Evolutionary conservation across 1,284 basidiomycete genomes (phyloP), one percentile per base, ranked within the genome.

Genomic region (Fomes fomentarius): DNA sequence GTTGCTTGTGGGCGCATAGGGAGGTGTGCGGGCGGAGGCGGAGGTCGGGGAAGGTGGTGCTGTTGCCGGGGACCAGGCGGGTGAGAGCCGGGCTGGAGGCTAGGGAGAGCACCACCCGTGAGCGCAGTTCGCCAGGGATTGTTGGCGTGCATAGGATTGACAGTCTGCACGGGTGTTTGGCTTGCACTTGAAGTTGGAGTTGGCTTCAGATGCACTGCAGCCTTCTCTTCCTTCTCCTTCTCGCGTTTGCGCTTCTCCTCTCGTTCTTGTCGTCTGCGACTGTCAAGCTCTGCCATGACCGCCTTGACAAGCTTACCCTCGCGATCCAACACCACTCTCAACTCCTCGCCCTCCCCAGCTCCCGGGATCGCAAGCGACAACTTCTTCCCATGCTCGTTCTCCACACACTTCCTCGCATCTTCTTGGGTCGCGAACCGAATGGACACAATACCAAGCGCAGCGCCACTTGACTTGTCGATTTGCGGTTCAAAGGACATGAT

Each of bases 401-500:
- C 81, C 51, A 80, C 79, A 69, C 85, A 93, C 61, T 71, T 77
- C 69, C 71, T 80, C 50, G 87, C 88, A 52, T 87, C 84, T 17
- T 84, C 83, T 55, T 83, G 80, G 0, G 75, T 72, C 8, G 66
- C 70, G 68, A 82, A 98, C 58, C 82, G 85, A 63, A 98, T 80
- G 67, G 84, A 86, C 47, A 92, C 85, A 37, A 98, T 85, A 6
- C 95, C 95, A 3, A 98, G 79, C 14, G 89, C 84, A 57, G 85
- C 87, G 12, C 94, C 94, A 19, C 87, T 94, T 48, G 81, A 79
- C 43, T 83, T 81, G 72, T 97, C 91, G 57, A 91, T 83, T 67
- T 95, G 92, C 33, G 89, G 83, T 60, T 95, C 90, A 53, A 92
- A 87, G 11, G 85, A 81, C 10, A 78, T 66, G 63, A 96, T 78